Percentiles rank a stretch among this genome's conserved stretches.
These are phyloP conservation scores for cucumber (Cucumis sativus) DNA, from an alignment of 306 rosid species.

Conservation along the genomic window DNA sequence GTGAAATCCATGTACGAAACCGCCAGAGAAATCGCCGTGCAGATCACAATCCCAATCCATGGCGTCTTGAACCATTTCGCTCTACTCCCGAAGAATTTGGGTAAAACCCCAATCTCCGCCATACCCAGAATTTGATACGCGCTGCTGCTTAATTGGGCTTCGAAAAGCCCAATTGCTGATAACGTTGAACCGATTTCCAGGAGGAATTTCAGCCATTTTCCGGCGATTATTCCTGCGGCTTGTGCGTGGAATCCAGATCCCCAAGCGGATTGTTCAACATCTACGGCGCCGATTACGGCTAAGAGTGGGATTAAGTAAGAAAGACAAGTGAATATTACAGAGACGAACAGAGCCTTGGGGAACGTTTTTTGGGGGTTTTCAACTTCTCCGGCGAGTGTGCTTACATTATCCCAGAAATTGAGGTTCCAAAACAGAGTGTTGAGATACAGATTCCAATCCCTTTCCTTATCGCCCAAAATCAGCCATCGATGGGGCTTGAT, in stretches of 20 bases:
- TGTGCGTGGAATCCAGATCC: conserved; percentile 4
- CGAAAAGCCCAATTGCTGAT: conserved; percentile 3
- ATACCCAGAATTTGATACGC: conserved; percentile 4
- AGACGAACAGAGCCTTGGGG: not conserved
- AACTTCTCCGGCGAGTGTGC: conserved; percentile 7
- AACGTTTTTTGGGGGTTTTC: conserved; percentile 3
- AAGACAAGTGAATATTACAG: conserved; percentile 1
- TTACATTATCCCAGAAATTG: conserved; percentile 10
- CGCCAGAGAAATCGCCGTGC: not conserved
- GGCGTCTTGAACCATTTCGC: conserved; percentile 7
- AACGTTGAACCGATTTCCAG: not conserved
- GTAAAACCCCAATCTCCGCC: conserved; percentile 4
- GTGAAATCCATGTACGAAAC: conserved; percentile 2
- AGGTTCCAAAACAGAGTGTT: conserved; percentile 10
- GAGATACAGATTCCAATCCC: not conserved
- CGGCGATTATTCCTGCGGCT: not conserved
- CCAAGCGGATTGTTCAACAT: not conserved
- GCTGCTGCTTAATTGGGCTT: conserved; percentile 8
- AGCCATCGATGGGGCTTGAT: not conserved
- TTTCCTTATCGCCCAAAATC: not conserved
- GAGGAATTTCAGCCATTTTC: conserved; percentile 6
- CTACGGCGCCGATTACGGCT: conserved; percentile 1
- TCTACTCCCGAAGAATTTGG: not conserved
- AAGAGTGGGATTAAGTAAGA: conserved; percentile 3
- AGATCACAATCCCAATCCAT: conserved; percentile 7